Conservation (phyloP, 176 grass and related monocot species). For the Paspalum vaginatum region DNA sequence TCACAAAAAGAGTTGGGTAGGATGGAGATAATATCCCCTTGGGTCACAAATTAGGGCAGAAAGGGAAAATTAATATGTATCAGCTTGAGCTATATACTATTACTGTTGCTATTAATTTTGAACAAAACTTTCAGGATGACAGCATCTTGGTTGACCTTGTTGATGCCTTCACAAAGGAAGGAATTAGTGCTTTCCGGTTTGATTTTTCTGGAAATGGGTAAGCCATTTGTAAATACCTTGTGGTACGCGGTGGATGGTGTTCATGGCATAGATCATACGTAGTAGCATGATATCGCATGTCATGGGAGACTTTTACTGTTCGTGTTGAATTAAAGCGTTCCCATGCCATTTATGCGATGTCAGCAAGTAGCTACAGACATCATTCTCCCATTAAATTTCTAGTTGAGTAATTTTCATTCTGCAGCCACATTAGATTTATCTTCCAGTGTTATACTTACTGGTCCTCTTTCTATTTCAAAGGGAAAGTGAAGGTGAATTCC, state of each 20-base stretch:
- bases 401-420: background rate
- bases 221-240: constrained; percentile 9
- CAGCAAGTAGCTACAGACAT: background rate
- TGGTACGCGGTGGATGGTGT: background rate
- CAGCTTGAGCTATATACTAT: background rate
- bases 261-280: constrained; percentile 1
- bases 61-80: background rate
- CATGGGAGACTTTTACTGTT: background rate
- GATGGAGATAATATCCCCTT: background rate
- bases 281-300: background rate
- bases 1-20: background rate
- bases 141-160: constrained; percentile 72
- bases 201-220: constrained; percentile 99
- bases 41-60: background rate
- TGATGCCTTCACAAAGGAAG: constrained; percentile 51
- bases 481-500: constrained; percentile 82
- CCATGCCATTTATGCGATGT: background rate
- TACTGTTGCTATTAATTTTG: background rate
- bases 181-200: constrained; percentile 68
- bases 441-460: constrained; percentile 20
- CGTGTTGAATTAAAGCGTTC: background rate
- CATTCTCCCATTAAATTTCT: background rate
- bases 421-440: background rate
- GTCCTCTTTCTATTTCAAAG: constrained; percentile 41
- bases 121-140: constrained; percentile 67